Evolutionary conservation across 192 early-diverging fungal species (phyloP).

Genomic region (Coemansia sp.): DNA sequence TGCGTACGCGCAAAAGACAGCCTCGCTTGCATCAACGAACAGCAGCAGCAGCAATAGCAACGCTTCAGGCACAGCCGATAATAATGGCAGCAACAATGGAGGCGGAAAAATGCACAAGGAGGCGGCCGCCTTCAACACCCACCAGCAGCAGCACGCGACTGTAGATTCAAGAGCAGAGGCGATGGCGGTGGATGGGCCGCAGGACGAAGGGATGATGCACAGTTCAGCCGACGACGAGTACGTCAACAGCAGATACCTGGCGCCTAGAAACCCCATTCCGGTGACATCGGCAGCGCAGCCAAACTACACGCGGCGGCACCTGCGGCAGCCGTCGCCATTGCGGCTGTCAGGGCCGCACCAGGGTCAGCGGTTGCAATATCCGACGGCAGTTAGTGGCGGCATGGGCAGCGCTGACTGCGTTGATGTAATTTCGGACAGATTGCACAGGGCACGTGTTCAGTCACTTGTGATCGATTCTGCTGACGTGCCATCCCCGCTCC

Average conservation of each 20-base stretch:
- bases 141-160: not conserved
- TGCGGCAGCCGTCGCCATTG: slow-evolving; percentile 24
- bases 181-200: not conserved
- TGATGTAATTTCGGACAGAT: slow-evolving; percentile 2
- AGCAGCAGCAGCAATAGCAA: not conserved
- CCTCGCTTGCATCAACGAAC: not conserved
- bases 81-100: not conserved
- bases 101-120: not conserved
- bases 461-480: slow-evolving; percentile 24
- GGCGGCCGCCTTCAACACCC: too few species aligned
- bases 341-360: not conserved
- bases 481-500: slow-evolving; percentile 17
- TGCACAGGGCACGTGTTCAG: slow-evolving; percentile 42
- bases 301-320: not conserved
- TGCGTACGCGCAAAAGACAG: not conserved
- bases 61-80: not conserved
- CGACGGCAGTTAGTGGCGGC: not conserved
- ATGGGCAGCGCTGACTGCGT: not conserved
- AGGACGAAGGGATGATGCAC: not conserved
- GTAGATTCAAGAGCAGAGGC: not conserved
- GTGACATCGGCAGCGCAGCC: slow-evolving; percentile 12
- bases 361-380: not conserved
- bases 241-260: not conserved
- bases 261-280: not conserved
- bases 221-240: not conserved